Base-by-base conservation (phyloP, 116 monocot species). In the Dioscorea cayenensis region DNA sequence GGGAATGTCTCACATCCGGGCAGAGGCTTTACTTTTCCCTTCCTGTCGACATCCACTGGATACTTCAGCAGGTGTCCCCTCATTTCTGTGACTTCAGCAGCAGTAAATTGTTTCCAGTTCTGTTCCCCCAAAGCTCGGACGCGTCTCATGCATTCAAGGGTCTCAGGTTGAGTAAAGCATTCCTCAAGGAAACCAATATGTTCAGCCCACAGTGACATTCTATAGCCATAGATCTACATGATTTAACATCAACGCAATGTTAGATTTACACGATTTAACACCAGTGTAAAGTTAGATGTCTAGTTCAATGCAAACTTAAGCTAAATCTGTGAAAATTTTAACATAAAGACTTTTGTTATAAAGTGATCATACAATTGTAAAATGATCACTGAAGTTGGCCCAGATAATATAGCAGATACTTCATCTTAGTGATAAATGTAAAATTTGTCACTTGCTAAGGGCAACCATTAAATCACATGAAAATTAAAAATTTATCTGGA, bases 121-220 rank as follows among this genome's bases (percentile, higher is more conserved):
- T 29, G 28, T 65, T 82, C 86, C 22, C 84, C 89, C 17, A 82
- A 21, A 20, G 61, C 14, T 8, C 84, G 72, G 7, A 95, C 51
- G 16, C 80, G 65, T 52, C 80, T 80, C 82, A 83, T 83, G 73
- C 95, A 95, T 48, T 88, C 84, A 14, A 95, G 79, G 67, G 80
- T 91, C 68, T 86, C 88, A 2, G 95, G 95, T 66, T 67, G 59
- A 37, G 60, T 69, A 38, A 86, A 95, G 68, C 78, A 76, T 17
- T 90, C 88, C 65, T 91, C 89, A 3, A 90, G 65, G 7, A 20
- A 6, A 51, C 95, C 89, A 43, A 71, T 86, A 72, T 95, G 95
- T 83, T 95, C 95, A 13, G 95, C 95, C 95, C 91, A 95, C 49
- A 95, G 71, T 4, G 95, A 91, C 88, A 90, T 84, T 52, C 95